Evolutionary conservation across 1,284 basidiomycete species (phyloP), one percentile per base, ranked within the genome.

Genomic region (Pseudozyma hubeiensis): DNA sequence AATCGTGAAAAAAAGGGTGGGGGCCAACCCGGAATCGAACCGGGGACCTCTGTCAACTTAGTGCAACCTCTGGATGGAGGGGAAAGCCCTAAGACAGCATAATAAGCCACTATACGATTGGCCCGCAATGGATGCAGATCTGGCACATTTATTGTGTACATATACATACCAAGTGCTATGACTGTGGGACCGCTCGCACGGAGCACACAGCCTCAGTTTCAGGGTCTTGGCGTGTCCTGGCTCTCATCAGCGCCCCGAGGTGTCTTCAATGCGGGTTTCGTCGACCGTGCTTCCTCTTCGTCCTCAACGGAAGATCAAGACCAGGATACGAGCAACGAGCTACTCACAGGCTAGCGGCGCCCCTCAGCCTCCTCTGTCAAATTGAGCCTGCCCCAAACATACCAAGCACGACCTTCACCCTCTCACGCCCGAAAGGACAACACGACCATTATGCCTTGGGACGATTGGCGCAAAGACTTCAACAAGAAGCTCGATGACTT

Each of bases 81-180:
- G 35, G 35, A 50, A 51, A 16, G 51, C 71, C 71, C 71, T 74
- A 74, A 74, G 71, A 74, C 71, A 74, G 71, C 66, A 74, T 74
- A 74, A 74, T 74, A 74, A 74, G 71, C 71, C 61, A 69, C 65
- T 72, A 75, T 67, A 66, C 68, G 64, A 66, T 72, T 72, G 63
- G 69, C 65, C 73, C 63, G 10, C 53, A 8, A 16, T n/a, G 13
- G 16, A 13, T 13, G n/a, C 16, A 16, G 8, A 24, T 44, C 8
- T 1, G 24, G 7, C 3, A 5, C 5, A 9, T 2, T 2, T 0
- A 44, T 49, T 62, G 49, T 16, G 39, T 39, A 41, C 43, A 65
- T 53, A 46, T 44, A 46, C 44, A 24, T 33, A 7, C 40, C 30
- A 16, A 14, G 16, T 2, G 2, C 10, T 51, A 4, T 39, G 43